Percentiles rank a stretch among this genome's conserved stretches.
phyloP scores from a whole-genome alignment of 164 flowering plant genomes.

The Magnolia sinica region DNA sequence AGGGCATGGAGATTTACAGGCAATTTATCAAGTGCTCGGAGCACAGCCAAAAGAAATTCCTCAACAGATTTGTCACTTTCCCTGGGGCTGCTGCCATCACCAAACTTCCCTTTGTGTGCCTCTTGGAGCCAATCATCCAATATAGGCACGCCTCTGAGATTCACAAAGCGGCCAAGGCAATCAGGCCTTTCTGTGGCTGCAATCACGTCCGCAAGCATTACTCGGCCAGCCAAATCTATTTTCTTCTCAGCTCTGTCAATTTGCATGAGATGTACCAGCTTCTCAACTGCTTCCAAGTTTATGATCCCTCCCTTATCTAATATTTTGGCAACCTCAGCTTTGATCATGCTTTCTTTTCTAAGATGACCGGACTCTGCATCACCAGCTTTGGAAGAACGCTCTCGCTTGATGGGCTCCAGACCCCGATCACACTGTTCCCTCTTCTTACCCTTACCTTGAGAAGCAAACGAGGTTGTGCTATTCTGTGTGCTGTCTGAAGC shows the following conservation, averaged over 20 bases:
- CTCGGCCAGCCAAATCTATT: slow-evolving; percentile 56
- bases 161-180: slow-evolving; percentile 75
- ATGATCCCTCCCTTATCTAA: slow-evolving; percentile 63
- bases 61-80: slow-evolving; percentile 70
- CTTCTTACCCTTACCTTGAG: slow-evolving; percentile 77
- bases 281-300: slow-evolving; percentile 73
- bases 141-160: slow-evolving; percentile 70
- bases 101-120: slow-evolving; percentile 73
- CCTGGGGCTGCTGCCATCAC: slow-evolving; percentile 52
- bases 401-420: slow-evolving; percentile 63
- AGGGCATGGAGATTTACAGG: slow-evolving; percentile 86
- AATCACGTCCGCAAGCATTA: slow-evolving; percentile 69
- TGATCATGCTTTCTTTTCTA: slow-evolving; percentile 47
- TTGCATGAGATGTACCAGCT: slow-evolving; percentile 66
- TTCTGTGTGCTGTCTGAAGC: slow-evolving; percentile 69
- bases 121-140: slow-evolving; percentile 96
- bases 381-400: slow-evolving; percentile 47
- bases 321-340: slow-evolving; percentile 68
- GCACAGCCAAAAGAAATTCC: slow-evolving; percentile 76
- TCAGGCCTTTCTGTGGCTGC: slow-evolving; percentile 73
- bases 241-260: slow-evolving; percentile 58
- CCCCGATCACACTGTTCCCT: slow-evolving; percentile 71
- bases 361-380: slow-evolving; percentile 56
- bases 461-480: slow-evolving; percentile 33
- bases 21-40: slow-evolving; percentile 85